phyloP scores from a whole-genome alignment of 305 asterid genomes.

The Ilex paraguariensis region DNA sequence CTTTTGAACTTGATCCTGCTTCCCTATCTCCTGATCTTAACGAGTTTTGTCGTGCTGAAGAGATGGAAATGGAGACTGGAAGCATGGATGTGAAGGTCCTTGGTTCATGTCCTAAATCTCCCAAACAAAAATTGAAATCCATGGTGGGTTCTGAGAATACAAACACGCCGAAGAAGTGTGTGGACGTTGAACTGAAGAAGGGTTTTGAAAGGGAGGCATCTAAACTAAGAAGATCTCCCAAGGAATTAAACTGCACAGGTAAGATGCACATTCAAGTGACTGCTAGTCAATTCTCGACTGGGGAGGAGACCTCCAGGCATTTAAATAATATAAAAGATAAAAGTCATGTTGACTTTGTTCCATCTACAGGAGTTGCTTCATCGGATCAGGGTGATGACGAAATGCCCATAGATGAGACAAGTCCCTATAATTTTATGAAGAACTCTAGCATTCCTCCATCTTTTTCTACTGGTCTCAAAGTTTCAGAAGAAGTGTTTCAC shows the following conservation, averaged over 20 bases:
- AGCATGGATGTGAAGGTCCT: constrained; percentile 15
- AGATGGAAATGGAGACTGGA: constrained; percentile 8
- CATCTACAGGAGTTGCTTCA: too few species aligned
- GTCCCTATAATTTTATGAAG: too few species aligned
- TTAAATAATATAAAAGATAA: too few species aligned
- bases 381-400: too few species aligned
- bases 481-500: constrained; percentile 8
- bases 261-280: too few species aligned
- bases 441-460: too few species aligned
- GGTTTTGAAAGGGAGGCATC: constrained; percentile 11
- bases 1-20: constrained; percentile 86
- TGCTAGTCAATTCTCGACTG: too few species aligned
- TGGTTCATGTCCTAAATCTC: constrained; percentile 9
- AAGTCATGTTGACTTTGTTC: too few species aligned
- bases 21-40: constrained; percentile 41
- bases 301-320: background rate
- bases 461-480: background rate
- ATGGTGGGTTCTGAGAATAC: constrained; percentile 10
- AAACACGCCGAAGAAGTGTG: constrained; percentile 26
- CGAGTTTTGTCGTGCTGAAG: constrained; percentile 33
- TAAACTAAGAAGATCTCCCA: constrained; percentile 35
- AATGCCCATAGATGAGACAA: too few species aligned
- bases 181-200: constrained; percentile 16
- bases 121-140: background rate
- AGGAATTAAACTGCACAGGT: constrained; percentile 16